Percentiles rank a stretch among this genome's conserved stretches.
These are phyloP conservation scores for Aspergillus niger DNA, from an alignment of 2,329 filamentous ascomycete genomes.

Conservation along the genomic window DNA sequence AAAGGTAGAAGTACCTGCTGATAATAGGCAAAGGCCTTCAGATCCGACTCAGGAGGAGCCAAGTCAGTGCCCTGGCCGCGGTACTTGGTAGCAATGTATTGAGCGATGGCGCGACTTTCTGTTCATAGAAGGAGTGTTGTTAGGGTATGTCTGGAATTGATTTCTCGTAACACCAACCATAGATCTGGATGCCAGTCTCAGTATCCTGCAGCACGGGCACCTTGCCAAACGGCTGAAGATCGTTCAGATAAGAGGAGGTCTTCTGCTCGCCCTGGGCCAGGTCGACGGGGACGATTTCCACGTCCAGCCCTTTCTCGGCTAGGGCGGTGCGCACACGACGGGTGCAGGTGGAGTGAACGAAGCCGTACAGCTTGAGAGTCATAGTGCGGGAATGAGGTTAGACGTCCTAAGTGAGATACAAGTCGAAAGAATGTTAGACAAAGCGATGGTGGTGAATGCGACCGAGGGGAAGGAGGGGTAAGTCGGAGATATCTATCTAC, in stretches of 20 bases:
- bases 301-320: constrained; percentile 33
- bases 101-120: constrained; percentile 38
- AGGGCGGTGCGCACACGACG: constrained; percentile 30
- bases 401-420: neutral
- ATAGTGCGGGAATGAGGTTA: constrained; percentile 17
- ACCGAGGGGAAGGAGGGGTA: neutral
- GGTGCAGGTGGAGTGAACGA: constrained; percentile 25
- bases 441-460: neutral
- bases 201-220: constrained; percentile 39
- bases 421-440: neutral
- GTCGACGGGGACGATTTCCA: constrained; percentile 30
- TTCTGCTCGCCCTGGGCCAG: constrained; percentile 32
- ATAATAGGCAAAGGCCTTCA: constrained; percentile 28
- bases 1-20: constrained; percentile 17
- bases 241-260: constrained; percentile 20
- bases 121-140: neutral
- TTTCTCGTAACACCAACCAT: constrained; percentile 3
- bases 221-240: constrained; percentile 39
- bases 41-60: constrained; percentile 14
- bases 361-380: constrained; percentile 36
- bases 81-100: constrained; percentile 32
- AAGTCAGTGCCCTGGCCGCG: constrained; percentile 18
- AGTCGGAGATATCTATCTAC: neutral
- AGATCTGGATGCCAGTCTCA: constrained; percentile 30
- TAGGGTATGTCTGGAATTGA: too few relatives aligned